Evolutionary conservation across 2,329 filamentous ascomycete genomes (phyloP).

Genomic region (Hymenoscyphus fraxineus): DNA sequence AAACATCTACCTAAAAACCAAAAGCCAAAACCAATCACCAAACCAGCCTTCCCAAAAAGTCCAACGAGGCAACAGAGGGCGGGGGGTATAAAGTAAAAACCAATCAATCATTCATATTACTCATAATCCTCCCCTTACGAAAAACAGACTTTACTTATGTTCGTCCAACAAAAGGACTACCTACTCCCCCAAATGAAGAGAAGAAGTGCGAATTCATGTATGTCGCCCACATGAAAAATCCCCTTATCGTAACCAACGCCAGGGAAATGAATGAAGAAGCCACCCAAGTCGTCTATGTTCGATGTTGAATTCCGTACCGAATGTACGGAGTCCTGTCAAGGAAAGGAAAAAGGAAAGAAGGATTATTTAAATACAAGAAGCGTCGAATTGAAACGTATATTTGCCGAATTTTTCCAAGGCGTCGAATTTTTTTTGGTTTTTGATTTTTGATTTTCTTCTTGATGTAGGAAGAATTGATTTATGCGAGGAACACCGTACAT

Average conservation of each 20-base stretch:
- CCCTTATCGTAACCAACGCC: background rate
- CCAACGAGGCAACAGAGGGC: no score
- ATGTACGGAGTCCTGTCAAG: background rate
- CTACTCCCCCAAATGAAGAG: no score
- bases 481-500: slow-evolving; percentile 19
- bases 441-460: background rate
- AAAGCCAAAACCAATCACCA: no score
- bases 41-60: no score
- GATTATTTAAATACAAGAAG: background rate
- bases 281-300: background rate
- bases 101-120: no score
- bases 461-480: background rate
- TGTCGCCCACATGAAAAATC: no score
- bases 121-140: no score
- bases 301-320: background rate
- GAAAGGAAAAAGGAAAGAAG: background rate
- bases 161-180: no score
- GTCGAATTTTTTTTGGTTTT: background rate
- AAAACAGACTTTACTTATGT: no score
- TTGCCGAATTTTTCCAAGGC: background rate
- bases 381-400: background rate
- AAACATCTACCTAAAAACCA: no score
- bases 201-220: no score
- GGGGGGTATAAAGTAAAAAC: no score
- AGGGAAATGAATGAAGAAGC: background rate